A percentile compares a stretch with the other conserved stretches of the same genome.
These are phyloP conservation scores for Chytriomyces sp. DNA, from an alignment of 192 early-diverging fungal species.

Conservation along the genomic window DNA sequence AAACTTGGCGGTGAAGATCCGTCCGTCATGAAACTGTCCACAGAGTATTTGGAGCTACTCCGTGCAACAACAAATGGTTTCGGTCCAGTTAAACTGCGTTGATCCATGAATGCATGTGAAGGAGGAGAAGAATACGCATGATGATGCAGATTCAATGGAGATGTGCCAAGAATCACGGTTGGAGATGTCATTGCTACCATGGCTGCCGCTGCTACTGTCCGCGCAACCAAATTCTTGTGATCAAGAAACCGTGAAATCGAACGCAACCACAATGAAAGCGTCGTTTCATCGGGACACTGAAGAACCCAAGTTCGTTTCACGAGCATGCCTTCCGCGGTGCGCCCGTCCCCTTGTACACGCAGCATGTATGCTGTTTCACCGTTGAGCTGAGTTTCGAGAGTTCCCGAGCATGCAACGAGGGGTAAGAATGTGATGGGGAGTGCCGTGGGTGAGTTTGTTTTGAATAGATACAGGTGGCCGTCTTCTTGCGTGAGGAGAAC, in stretches of 20 bases:
- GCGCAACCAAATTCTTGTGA: not conserved
- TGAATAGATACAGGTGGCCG: conserved; percentile 16
- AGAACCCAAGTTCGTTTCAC: conserved; percentile 1
- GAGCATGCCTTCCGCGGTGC: not conserved
- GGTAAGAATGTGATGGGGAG: conserved; percentile 16
- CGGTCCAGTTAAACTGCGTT: no score
- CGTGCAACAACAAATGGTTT: no score
- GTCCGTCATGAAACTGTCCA: no score
- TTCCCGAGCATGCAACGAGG: not conserved
- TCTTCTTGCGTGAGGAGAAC: not conserved
- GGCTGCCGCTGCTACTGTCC: not conserved
- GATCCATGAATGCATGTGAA: no score
- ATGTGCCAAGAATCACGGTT: not conserved
- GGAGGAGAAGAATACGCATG: no score
- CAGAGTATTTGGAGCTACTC: no score
- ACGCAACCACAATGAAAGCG: not conserved
- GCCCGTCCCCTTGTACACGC: not conserved
- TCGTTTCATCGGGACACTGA: not conserved
- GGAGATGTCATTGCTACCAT: not conserved
- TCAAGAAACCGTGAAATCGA: not conserved
- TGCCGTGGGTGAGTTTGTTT: conserved; percentile 7
- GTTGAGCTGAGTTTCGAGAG: not conserved
- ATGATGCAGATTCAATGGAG: not conserved
- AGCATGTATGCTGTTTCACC: not conserved
- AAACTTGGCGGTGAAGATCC: no score